These are phyloP conservation scores for Exophiala oligosperma DNA, from an alignment of 2,329 filamentous ascomycete species.

Conservation along the genomic window DNA sequence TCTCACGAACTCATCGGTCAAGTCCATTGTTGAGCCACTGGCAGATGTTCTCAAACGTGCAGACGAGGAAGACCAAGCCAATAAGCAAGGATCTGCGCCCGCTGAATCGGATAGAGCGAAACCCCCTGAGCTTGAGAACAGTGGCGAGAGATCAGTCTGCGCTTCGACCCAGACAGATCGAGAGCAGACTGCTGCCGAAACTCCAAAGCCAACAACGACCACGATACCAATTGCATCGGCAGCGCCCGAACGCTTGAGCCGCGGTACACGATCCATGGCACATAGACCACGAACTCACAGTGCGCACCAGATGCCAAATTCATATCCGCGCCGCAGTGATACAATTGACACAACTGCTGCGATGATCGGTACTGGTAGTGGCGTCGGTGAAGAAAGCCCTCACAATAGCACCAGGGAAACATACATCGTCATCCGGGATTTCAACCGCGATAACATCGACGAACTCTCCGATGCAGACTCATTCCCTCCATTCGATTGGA, in stretches of 20 bases:
- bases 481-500: slow-evolving; percentile 43
- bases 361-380: slow-evolving; percentile 5
- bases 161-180: neutral
- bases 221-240: no score
- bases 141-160: neutral
- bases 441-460: neutral
- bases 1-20: slow-evolving; percentile 22
- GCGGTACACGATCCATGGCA: no score
- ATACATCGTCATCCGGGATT: neutral
- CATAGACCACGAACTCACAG: no score
- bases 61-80: slow-evolving; percentile 25
- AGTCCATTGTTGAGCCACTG: slow-evolving; percentile 32
- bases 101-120: slow-evolving; percentile 5
- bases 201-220: no score
- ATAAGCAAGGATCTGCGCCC: neutral
- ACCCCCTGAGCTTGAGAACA: neutral
- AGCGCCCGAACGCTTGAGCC: no score
- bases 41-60: slow-evolving; percentile 28
- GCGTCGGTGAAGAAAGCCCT: neutral
- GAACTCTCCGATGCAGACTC: slow-evolving; percentile 34
- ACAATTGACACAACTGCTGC: slow-evolving; percentile 19
- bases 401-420: neutral
- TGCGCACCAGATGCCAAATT: neutral
- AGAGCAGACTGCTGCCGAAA: neutral
- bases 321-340: slow-evolving; percentile 13